Conservation (phyloP, 2,329 filamentous ascomycete genomes). For the Drechslerella dactyloides region DNA sequence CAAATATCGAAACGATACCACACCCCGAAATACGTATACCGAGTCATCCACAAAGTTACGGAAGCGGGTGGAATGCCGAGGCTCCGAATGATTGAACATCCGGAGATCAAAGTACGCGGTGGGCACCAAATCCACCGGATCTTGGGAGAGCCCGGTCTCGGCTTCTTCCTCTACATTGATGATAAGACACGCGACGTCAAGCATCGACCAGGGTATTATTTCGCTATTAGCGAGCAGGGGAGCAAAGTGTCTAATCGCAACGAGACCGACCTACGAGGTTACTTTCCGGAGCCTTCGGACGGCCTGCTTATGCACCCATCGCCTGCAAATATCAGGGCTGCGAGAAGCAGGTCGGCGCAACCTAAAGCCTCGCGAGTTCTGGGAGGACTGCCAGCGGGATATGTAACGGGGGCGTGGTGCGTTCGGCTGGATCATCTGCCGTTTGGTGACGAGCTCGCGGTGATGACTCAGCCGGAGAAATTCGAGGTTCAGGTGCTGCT, state of each 20-base stretch:
- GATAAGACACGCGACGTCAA: not conserved
- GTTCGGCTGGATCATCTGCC: constrained; percentile 15
- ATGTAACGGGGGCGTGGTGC: constrained; percentile 11
- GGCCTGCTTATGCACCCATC: constrained; percentile 7
- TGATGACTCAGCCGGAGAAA: not conserved
- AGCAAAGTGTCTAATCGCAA: not conserved
- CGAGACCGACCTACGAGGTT: constrained; percentile 10
- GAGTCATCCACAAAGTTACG: constrained; percentile 13
- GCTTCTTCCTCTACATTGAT: constrained; percentile 18
- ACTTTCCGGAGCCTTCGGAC: not conserved
- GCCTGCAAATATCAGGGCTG: not conserved
- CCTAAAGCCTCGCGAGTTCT: no score
- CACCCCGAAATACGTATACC: not conserved
- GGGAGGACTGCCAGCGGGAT: no score
- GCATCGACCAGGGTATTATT: constrained; percentile 5
- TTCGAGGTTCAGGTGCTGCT: constrained; percentile 8
- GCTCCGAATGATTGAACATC: not conserved
- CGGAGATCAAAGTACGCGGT: not conserved
- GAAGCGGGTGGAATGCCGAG: not conserved
- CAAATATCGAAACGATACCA: constrained; percentile 12
- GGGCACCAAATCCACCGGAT: constrained; percentile 24
- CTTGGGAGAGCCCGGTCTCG: constrained; percentile 13
- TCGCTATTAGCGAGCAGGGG: not conserved
- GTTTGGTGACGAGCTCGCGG: constrained; percentile 12
- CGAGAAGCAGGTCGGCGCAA: no score